These are phyloP conservation scores for Tephrocybe rancida DNA, from an alignment of 768 basidiomycete genomes.

Conservation along the genomic window DNA sequence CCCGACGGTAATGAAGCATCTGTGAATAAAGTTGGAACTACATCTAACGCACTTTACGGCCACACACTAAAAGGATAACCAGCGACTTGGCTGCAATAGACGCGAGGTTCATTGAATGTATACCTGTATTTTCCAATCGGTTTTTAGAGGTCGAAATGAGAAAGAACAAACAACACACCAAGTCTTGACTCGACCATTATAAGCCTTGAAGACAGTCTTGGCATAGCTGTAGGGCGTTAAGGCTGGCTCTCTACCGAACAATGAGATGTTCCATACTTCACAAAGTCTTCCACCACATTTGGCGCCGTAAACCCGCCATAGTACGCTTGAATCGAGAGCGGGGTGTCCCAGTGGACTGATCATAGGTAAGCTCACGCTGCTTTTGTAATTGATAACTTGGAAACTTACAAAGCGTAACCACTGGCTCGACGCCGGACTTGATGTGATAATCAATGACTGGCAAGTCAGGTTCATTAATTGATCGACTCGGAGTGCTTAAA, in stretches of 20 bases:
- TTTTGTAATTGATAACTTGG: neutral
- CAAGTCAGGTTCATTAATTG: neutral
- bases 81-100: constrained; percentile 38
- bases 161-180: constrained; percentile 29
- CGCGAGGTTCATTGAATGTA: constrained; percentile 55
- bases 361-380: neutral
- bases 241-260: neutral
- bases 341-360: constrained; percentile 52
- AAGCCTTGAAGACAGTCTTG: constrained; percentile 49
- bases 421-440: constrained; percentile 42
- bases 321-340: constrained; percentile 46
- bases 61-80: constrained; percentile 44
- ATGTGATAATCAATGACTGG: constrained; percentile 49
- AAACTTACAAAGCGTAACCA: constrained; percentile 49
- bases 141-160: neutral
- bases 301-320: constrained; percentile 53
- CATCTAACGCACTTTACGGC: neutral
- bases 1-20: constrained; percentile 43
- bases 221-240: constrained; percentile 39
- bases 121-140: constrained; percentile 33
- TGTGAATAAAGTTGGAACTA: constrained; percentile 13
- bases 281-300: constrained; percentile 48
- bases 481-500: neutral
- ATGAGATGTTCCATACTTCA: constrained; percentile 33
- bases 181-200: constrained; percentile 49